phyloP scores from a whole-genome alignment of 1,284 basidiomycete genomes.

The Ustilago tritici region DNA sequence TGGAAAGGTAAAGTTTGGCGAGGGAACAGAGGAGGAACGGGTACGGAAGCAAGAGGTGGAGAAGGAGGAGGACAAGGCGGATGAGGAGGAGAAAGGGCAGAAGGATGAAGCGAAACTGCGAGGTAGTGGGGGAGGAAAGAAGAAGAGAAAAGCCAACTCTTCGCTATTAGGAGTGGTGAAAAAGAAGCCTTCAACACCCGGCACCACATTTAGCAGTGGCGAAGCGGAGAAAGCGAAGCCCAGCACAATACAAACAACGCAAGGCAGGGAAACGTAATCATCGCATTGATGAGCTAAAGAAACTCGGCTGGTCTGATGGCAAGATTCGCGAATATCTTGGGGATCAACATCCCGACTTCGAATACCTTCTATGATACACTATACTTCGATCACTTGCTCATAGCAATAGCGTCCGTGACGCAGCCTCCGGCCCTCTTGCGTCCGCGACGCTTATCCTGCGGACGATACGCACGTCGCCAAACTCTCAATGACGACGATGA shows the following conservation, averaged over 20 bases:
- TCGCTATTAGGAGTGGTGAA: slow-evolving; percentile 37
- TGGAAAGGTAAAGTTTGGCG: not conserved
- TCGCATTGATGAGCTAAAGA: too few relatives aligned
- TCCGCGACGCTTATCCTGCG: too few relatives aligned
- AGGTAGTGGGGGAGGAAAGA: slow-evolving; percentile 11
- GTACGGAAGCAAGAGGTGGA: not conserved
- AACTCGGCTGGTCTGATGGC: too few relatives aligned
- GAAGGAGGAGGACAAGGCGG: not conserved
- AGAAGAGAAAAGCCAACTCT: slow-evolving; percentile 36
- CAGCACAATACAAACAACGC: not conserved
- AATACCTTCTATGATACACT: too few relatives aligned
- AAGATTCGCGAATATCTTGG: too few relatives aligned
- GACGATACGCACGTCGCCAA: too few relatives aligned
- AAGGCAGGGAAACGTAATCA: too few relatives aligned
- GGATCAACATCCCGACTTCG: too few relatives aligned
- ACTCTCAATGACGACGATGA: too few relatives aligned
- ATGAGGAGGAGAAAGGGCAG: not conserved
- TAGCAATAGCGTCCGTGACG: too few relatives aligned
- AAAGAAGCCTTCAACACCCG: slow-evolving; percentile 30
- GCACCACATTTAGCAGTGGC: not conserved
- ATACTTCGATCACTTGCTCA: too few relatives aligned
- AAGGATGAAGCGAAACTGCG: not conserved
- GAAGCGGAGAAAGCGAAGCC: not conserved
- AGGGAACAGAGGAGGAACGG: not conserved
- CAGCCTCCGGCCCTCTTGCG: too few relatives aligned